Evolutionary conservation across 2,329 filamentous ascomycete genomes (phyloP).

Genomic region (Davidsoniella eucalypti): DNA sequence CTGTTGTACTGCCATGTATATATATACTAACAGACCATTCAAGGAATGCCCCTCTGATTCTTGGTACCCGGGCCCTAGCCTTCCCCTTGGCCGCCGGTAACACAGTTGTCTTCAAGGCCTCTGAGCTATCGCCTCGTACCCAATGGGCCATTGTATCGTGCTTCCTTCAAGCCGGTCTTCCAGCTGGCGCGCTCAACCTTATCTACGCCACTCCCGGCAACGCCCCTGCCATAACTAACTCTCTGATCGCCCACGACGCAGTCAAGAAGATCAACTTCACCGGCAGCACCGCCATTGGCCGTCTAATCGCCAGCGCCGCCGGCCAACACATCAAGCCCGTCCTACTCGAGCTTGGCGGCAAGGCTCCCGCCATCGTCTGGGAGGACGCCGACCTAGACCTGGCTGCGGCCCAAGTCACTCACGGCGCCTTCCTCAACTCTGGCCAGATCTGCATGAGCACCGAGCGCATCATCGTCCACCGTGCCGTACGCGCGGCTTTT

Average conservation of each 20-base stretch:
- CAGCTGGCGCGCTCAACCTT: conserved; percentile 57
- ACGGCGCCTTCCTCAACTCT: conserved; percentile 55
- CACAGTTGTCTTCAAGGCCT: conserved; percentile 56
- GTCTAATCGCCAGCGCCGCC: conserved; percentile 52
- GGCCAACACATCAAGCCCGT: conserved; percentile 65
- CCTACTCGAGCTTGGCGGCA: conserved; percentile 69
- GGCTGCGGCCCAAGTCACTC: conserved; percentile 50
- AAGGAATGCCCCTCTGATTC: conserved; percentile 42
- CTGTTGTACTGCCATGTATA: neutral
- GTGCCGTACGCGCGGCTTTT: conserved; percentile 29
- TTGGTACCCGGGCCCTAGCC: conserved; percentile 36
- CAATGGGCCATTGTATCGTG: conserved; percentile 46
- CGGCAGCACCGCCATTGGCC: conserved; percentile 56
- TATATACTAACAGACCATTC: conserved; percentile 6
- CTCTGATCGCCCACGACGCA: conserved; percentile 47
- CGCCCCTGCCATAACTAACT: conserved; percentile 48
- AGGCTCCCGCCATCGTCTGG: conserved; percentile 61
- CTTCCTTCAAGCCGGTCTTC: conserved; percentile 60
- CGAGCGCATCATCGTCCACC: conserved; percentile 50
- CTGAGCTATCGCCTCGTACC: conserved; percentile 48
- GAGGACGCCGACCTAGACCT: conserved; percentile 62
- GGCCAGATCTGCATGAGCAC: conserved; percentile 83
- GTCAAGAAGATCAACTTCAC: conserved; percentile 81
- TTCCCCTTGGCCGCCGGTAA: conserved; percentile 64
- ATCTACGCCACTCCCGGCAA: conserved; percentile 49